A percentile compares a stretch with the other conserved stretches of the same genome.
phyloP scores from a whole-genome alignment of 2,329 filamentous ascomycete species.

The Diaporthe ampelina region DNA sequence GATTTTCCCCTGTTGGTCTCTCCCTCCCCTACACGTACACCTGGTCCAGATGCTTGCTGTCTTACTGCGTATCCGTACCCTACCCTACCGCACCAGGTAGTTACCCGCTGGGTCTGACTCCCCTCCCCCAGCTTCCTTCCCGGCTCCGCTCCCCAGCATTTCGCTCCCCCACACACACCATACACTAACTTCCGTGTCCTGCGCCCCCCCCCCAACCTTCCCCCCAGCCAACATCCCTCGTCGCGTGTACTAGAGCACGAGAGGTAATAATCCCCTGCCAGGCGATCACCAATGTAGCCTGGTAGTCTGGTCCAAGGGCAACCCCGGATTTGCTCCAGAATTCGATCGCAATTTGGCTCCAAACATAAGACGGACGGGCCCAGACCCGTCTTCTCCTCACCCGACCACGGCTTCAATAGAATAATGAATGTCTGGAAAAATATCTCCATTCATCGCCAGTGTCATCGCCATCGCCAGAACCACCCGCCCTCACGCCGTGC shows the following conservation, averaged over 20 bases:
- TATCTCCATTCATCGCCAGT: neutral
- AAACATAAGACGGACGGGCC: constrained; percentile 40
- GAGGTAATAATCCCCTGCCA: constrained; percentile 32
- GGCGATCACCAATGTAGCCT: constrained; percentile 33
- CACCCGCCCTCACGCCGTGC: neutral
- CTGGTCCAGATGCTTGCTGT: neutral
- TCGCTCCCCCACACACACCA: constrained; percentile 14
- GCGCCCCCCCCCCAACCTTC: neutral
- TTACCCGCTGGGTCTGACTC: no score
- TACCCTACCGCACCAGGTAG: no score
- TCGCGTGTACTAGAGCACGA: constrained; percentile 15
- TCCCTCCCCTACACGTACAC: neutral
- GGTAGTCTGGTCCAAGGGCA: constrained; percentile 27
- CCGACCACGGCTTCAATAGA: constrained; percentile 25
- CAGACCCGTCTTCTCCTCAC: constrained; percentile 26
- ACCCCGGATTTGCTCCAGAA: constrained; percentile 42
- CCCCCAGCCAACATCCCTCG: constrained; percentile 26
- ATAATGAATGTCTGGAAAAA: neutral
- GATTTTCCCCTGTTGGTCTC: neutral
- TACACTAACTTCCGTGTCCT: neutral
- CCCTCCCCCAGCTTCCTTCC: constrained; percentile 5
- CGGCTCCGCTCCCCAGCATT: constrained; percentile 20
- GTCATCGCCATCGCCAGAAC: neutral
- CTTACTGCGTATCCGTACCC: neutral
- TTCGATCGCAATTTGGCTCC: constrained; percentile 27